Conservation (phyloP, 352 stramenopile genomes). For the Globisporangium nodosum region DNA sequence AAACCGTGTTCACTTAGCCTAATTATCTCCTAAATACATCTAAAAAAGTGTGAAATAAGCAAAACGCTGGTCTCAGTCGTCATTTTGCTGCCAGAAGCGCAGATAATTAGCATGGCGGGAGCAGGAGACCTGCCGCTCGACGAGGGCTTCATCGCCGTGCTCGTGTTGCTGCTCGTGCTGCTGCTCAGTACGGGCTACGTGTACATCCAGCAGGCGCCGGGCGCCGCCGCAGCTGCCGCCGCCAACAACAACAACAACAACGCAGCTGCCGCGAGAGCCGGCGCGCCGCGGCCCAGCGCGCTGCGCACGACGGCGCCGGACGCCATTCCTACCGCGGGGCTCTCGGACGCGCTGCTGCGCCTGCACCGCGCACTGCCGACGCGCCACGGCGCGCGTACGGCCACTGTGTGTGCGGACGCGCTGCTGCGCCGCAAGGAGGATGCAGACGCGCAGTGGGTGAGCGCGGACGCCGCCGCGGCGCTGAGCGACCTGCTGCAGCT, state of each 20-base stretch:
- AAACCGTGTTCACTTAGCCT: not conserved
- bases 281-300: conserved; percentile 6
- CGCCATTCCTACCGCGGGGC: conserved; percentile 25
- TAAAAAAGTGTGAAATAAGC: not conserved
- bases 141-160: conserved; percentile 61
- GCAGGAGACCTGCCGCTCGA: conserved; percentile 29
- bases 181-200: conserved; percentile 73
- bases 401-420: conserved; percentile 62
- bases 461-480: conserved; percentile 34
- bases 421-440: conserved; percentile 30
- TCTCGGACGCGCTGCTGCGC: conserved; percentile 48
- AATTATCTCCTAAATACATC: not conserved
- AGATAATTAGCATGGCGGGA: too few species aligned
- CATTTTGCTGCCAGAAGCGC: too few species aligned
- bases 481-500: conserved; percentile 55
- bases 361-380: conserved; percentile 56
- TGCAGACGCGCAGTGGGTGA: conserved; percentile 34
- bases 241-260: not conserved
- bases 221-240: not conserved
- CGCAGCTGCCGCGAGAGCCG: not conserved
- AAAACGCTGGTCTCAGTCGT: not conserved
- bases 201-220: conserved; percentile 45
- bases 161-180: conserved; percentile 66
- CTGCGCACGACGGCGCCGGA: conserved; percentile 20
- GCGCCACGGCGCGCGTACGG: conserved; percentile 50